Evolutionary conservation across 768 basidiomycete species (phyloP).

Genomic region (Myochromella boudieri): DNA sequence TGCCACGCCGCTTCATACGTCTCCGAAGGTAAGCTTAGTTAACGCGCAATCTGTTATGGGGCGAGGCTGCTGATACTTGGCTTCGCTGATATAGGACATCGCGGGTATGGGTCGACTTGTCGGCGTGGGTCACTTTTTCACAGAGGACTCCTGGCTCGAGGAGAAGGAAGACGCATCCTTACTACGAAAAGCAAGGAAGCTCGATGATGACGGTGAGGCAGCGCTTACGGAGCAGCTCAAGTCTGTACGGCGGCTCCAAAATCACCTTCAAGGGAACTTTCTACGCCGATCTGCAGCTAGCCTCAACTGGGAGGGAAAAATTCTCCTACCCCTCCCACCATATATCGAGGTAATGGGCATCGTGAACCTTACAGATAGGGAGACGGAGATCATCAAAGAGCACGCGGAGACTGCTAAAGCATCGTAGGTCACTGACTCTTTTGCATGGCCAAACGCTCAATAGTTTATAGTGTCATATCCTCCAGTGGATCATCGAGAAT

Average conservation of each 20-base stretch:
- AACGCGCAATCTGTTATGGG: not conserved
- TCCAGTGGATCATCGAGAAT: not conserved
- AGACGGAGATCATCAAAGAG: not conserved
- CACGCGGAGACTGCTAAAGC: conserved; percentile 6
- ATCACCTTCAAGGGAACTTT: conserved; percentile 3
- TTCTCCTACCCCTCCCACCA: conserved; percentile 6
- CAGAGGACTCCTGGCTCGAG: conserved; percentile 11
- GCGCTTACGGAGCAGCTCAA: not conserved
- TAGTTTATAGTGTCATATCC: not conserved
- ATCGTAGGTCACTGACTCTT: not conserved
- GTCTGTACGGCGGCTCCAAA: conserved; percentile 9
- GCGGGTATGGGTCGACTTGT: conserved; percentile 25
- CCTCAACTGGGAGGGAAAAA: not conserved
- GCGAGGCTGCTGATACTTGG: not conserved
- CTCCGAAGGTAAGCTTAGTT: conserved; percentile 19
- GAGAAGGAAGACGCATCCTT: conserved; percentile 21
- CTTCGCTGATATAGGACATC: conserved; percentile 21
- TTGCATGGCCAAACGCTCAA: not conserved
- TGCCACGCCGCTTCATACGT: conserved; percentile 25
- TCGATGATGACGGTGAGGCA: conserved; percentile 13
- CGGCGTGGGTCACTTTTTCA: conserved; percentile 26
- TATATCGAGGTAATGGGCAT: conserved; percentile 2
- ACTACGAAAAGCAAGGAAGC: conserved; percentile 8
- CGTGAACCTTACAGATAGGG: not conserved
- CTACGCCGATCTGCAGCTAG: conserved; percentile 9